Evolutionary conservation across 371 early-diverging fungal genomes (phyloP).

Genomic region (Umbelopsis sp.): DNA sequence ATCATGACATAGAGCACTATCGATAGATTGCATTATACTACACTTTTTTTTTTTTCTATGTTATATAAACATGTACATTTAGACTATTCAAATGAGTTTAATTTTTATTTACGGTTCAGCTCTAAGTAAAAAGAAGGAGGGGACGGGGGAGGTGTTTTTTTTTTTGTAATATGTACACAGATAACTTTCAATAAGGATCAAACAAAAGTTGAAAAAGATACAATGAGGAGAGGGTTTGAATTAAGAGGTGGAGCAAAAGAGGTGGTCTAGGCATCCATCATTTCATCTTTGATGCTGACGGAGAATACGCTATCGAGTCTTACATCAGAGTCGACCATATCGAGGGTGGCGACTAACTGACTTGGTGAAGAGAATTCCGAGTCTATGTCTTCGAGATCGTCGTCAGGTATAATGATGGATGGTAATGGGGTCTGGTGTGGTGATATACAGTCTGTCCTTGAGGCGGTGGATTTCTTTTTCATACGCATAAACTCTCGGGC

Average conservation of each 20-base stretch:
- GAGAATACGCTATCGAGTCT: constrained; percentile 6
- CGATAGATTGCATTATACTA: not conserved
- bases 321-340: constrained; percentile 2
- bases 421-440: not conserved
- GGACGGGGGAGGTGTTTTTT: too few species aligned
- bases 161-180: too few species aligned
- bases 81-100: constrained; percentile 1
- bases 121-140: too few species aligned
- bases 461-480: not conserved
- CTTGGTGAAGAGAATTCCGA: constrained; percentile 16
- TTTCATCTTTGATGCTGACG: constrained; percentile 8
- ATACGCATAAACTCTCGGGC: not conserved
- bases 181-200: too few species aligned
- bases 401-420: constrained; percentile 10
- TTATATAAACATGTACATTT: not conserved
- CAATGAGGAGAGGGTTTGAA: not conserved
- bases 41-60: not conserved
- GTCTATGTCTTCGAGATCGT: not conserved
- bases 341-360: not conserved
- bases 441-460: not conserved
- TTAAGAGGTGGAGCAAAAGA: too few species aligned
- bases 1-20: not conserved
- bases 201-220: not conserved
- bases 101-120: too few species aligned
- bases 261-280: not conserved